Conservation (phyloP, 768 basidiomycete genomes). For the Xanthoconium stramineum region DNA sequence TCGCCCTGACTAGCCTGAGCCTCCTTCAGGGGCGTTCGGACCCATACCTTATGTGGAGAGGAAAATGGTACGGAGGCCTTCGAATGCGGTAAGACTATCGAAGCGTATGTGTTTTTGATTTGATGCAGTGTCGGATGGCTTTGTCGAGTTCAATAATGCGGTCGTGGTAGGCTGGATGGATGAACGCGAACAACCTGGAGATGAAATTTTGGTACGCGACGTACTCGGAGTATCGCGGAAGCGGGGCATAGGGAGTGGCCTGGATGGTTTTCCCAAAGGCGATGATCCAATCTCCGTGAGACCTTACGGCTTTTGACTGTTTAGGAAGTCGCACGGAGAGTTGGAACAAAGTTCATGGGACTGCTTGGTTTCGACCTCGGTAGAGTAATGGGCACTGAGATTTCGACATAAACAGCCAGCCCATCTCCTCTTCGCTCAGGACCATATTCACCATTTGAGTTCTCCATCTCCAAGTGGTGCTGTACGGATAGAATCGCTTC, state of each 20-base stretch:
- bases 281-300: background rate
- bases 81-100: background rate
- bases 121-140: background rate
- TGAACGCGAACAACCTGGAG: background rate
- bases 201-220: background rate
- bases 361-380: conserved; percentile 1
- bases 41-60: background rate
- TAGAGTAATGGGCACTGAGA: background rate
- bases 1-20: too few relatives aligned
- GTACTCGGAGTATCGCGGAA: too few relatives aligned
- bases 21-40: background rate
- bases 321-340: too few relatives aligned
- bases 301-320: background rate
- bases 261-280: background rate
- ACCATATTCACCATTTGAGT: too few relatives aligned
- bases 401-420: too few relatives aligned
- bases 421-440: too few relatives aligned
- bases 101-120: background rate
- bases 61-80: background rate
- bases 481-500: too few relatives aligned
- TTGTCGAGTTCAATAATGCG: background rate
- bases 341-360: background rate
- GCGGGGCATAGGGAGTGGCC: background rate
- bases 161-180: background rate
- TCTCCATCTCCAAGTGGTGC: too few relatives aligned